Evolutionary conservation across 192 early-diverging fungal species (phyloP), one percentile per base, ranked within the genome.

Genomic region (Cladochytrium replicatum): DNA sequence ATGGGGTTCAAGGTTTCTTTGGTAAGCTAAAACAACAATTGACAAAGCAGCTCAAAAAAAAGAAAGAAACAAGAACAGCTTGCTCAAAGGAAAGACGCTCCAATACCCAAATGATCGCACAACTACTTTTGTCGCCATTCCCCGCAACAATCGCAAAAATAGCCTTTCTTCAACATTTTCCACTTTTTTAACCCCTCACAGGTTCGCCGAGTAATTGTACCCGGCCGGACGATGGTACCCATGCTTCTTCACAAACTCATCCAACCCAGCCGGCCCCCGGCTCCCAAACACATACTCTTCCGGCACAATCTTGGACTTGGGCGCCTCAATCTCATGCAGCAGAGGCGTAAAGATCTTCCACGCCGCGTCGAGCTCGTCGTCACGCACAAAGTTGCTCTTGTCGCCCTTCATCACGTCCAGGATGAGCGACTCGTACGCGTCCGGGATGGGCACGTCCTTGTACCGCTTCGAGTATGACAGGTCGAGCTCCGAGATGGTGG

Each of bases 281-380:
- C 71, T 70, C 4, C 86, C 87, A 53, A 80, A 87, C 40, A 73
- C 66, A 58, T 89, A 89, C 9, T 74, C 68, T 26, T 72, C 44
- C 5, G 83, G 74, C 19, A 52, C 50, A 8, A 74, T 53, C 52
- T 68, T 57, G 41, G 72, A 67, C 8, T 42, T 41, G 41, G 65
- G 62, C 7, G 37, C 30, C 39, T 84, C 82, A 50, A 88, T 86
- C 37, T 76, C 61, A 66, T 90, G 86, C 29, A 90, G 63, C 31
- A 88, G 61, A 15, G 87, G 87, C 1, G 87, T 90, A 55, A 88
- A 89, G 32, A 93, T 84, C 56, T 81, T 75, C 89, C 89, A 93
- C 4, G 86, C 86, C 53, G 74, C 85, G 57, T 87, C 86, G 21
- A 89, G 66, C 63, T 93, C 89, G 63, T 90, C 88, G 57, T 82